Evolutionary conservation across 441 rosid species (phyloP), one percentile per base, ranked within the genome.

Genomic region (Gossypium lobatum): DNA sequence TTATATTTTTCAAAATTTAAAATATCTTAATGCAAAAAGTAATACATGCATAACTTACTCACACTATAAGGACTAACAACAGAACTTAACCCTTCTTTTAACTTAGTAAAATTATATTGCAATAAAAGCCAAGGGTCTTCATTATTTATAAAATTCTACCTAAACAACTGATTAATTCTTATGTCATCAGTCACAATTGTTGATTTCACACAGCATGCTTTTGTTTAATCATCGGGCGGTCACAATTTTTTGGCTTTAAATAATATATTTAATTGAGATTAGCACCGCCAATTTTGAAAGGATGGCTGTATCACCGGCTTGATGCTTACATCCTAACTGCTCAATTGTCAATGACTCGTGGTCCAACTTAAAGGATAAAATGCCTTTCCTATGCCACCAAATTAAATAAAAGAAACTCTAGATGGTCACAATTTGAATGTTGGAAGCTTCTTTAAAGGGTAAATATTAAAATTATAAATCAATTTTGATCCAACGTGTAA

Each of bases 301-400:
- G 66, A 66, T 65, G 75, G 34, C 34, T 60, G 37, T 31, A 31
- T 72, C 71, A 73, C 69, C 65, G 7, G 7, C 1, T n/a, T 45
- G 79, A 80, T 78, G 81, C 71, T 69, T 53, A 79, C 86, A 75
- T 82, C 77, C 80, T 60, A 84, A 72, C 86, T 46, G 53, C 73
- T 50, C 6, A 0, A 14, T 3, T 31, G 37, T 31, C 0, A 31
- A 25, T 70, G 45, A 54, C 42, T 72, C 31, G 25, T 9, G 72
- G 64, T 71, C 76, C 68, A 71, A 68, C 72, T 60, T 17, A 72
- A 70, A 64, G 57, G 39, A 75, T 23, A 21, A 65, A 66, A 16
- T 45, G 73, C 58, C n/a, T 54, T 68, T 50, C 61, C 10, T 45
- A 66, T 25, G 6, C 39, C 68, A 34, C 8, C 61, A n/a, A 4